These are phyloP conservation scores for Auriscalpium orientale DNA, from an alignment of 768 basidiomycete genomes.

Conservation along the genomic window DNA sequence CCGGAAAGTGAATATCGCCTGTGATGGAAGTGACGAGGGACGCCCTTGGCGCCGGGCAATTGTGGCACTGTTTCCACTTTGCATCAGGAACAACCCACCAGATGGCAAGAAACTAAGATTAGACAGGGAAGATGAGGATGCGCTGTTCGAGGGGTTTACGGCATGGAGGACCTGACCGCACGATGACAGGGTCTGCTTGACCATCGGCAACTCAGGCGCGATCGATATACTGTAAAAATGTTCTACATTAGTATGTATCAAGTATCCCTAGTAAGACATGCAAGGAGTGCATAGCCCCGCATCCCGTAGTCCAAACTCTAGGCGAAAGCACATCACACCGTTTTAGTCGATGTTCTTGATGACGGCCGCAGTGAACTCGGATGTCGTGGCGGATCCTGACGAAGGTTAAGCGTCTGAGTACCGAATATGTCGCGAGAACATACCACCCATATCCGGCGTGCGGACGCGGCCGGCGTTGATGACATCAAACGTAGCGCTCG, in stretches of 20 bases:
- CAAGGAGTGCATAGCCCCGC: background rate
- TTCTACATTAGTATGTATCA: conserved; percentile 12
- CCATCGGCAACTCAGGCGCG: background rate
- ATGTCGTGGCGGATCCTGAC: conserved; percentile 79
- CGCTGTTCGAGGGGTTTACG: too few relatives aligned
- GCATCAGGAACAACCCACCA: too few relatives aligned
- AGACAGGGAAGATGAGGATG: too few relatives aligned
- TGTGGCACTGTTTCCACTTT: too few relatives aligned
- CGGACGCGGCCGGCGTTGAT: conserved; percentile 82
- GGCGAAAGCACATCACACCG: background rate
- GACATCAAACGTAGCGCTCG: conserved; percentile 86
- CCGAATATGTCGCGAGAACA: conserved; percentile 22
- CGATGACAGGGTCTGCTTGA: too few relatives aligned
- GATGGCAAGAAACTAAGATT: too few relatives aligned
- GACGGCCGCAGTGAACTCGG: conserved; percentile 90
- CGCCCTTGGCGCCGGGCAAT: too few relatives aligned
- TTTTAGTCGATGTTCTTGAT: conserved; percentile 62
- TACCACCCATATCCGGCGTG: conserved; percentile 94
- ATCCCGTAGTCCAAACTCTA: background rate
- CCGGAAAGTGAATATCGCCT: too few relatives aligned
- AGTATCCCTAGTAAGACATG: conserved; percentile 6
- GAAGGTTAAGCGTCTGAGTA: conserved; percentile 10
- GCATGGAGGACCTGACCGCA: too few relatives aligned
- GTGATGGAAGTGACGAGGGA: too few relatives aligned
- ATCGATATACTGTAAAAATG: background rate